A percentile compares a stretch with the other conserved stretches of the same genome.
Evolutionary conservation across 306 rosid species (phyloP).

Genomic region (Ormosia emarginata): DNA sequence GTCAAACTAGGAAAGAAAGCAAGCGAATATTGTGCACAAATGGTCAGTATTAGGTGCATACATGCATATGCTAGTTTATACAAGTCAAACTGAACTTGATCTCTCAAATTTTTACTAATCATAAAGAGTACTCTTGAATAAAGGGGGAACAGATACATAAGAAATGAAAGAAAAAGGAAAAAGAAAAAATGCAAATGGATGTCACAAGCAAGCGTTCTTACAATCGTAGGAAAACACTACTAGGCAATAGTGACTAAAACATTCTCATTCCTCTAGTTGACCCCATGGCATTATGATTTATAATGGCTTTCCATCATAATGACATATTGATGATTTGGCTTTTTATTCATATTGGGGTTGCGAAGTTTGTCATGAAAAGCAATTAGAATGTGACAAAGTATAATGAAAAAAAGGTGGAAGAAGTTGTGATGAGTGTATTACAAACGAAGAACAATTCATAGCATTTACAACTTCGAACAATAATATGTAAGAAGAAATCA

Average conservation of each 20-base stretch:
- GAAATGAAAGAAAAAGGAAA: not conserved
- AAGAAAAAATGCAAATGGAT: slow-evolving; percentile 34
- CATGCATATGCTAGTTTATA: not conserved
- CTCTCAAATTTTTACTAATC: not conserved
- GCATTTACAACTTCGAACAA: no score
- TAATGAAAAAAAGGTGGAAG: not conserved
- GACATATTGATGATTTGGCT: not conserved
- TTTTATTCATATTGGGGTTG: slow-evolving; percentile 9
- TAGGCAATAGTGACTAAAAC: slow-evolving; percentile 13
- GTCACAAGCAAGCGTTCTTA: slow-evolving; percentile 72
- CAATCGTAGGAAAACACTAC: slow-evolving; percentile 78
- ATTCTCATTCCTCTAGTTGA: slow-evolving; percentile 31
- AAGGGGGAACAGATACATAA: not conserved
- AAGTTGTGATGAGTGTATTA: not conserved
- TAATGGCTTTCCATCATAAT: slow-evolving; percentile 36
- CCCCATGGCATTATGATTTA: slow-evolving; percentile 34
- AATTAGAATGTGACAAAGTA: not conserved
- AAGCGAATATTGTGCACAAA: not conserved
- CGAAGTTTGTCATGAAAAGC: not conserved
- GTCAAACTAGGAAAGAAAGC: not conserved
- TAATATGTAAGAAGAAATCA: no score
- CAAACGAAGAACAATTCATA: no score
- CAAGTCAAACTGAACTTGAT: not conserved
- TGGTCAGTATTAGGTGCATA: not conserved
- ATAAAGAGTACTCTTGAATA: not conserved